Evolutionary conservation across 1,284 basidiomycete species (phyloP), one percentile per base, ranked within the genome.

Genomic region (Heterobasidion parviporum): DNA sequence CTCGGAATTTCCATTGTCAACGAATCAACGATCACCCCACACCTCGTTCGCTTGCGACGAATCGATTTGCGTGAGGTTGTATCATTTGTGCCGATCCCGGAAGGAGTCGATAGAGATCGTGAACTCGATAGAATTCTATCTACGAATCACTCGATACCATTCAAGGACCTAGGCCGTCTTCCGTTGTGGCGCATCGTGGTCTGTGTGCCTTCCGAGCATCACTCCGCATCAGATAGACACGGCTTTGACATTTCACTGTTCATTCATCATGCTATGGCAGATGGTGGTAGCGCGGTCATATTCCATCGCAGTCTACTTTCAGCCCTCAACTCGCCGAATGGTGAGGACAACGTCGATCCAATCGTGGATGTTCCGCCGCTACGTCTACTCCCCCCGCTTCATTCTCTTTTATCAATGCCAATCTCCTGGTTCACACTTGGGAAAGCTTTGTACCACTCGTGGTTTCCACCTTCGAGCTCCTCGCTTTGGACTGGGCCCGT

Each of bases 201-300:
- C n/a, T 7, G 56, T 26, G 9, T 50, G 7, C 58, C 55, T 16
- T n/a, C 48, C 3, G 12, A 8, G 2, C 6, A 33, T 34, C 10
- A 41, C 6, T 20, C 44, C 2, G 15, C 15, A 15, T 8, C 35
- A 5, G 49, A 16, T 18, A 20, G 18, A 35, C 10, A 34, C 18
- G 41, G 50, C 20, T 46, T 56, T 16, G 57, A 58, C 36, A 36
- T 58, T 20, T 53, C 53, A 15, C 26, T 59, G 2, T 59, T 57
- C 55, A 26, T 57, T 9, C 55, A 59, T 41, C 58, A 56, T 47
- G 45, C 54, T 41, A 52, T 59, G 32, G 52, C 55, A 26, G 57
- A 58, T 20, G 57, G 57, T 49, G 43, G 44, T n/a, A 46, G 51
- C 34, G 52, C 55, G 4, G n/a, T 26, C 33, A 53, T 52, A 4